Evolutionary conservation across 805 yeast genomes (phyloP), one percentile per base, ranked within the genome.

Genomic region (Saccharomycopsis schoenii): DNA sequence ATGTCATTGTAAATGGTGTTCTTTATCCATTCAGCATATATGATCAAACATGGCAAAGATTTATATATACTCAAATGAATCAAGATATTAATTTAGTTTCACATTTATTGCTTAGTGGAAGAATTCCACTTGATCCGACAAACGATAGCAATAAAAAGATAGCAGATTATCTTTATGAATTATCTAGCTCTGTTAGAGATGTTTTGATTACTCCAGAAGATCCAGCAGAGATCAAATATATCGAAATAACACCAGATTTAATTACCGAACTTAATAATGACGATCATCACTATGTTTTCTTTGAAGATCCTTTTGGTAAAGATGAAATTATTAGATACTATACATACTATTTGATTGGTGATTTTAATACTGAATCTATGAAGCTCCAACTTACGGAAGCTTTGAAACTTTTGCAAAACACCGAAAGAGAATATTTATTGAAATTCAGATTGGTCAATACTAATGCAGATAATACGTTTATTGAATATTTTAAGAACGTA

Each of bases 1-100:
- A 80, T 0, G 73, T 89, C 3, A 77, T 90, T 57, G 81, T 83
- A 36, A 88, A 93, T 70, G 98, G 98, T 54, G 84, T 85, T 6
- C 78, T 88, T 17, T 73, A 76, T 62, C 78, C 77, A 2, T 76
- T 85, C 65, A 75, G 72, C 42, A 72, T 77, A 1, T 74, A 77
- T 57, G 65, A 63, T 62, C 4, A 58, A 12, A 21, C 69, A 3
- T 86, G 89, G 87, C 83, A 83, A 63, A 73, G 74, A 52, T 69
- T 79, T 1, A 70, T 86, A 67, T 77, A 82, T 2, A 76, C 72
- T 42, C 88, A 85, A 65, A 65, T 84, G 17, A 72, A 74, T 25
- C 76, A 73, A 25, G 98, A 92, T 72, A 76, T 74, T 14, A 68
- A 68, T 4, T 56, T 65, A 24, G 52, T 71, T 14, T 25, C 64